Evolutionary conservation across 352 stramenopile species (phyloP), one percentile per base, ranked within the genome.

Genomic region (Globisporangium iwayamae): DNA sequence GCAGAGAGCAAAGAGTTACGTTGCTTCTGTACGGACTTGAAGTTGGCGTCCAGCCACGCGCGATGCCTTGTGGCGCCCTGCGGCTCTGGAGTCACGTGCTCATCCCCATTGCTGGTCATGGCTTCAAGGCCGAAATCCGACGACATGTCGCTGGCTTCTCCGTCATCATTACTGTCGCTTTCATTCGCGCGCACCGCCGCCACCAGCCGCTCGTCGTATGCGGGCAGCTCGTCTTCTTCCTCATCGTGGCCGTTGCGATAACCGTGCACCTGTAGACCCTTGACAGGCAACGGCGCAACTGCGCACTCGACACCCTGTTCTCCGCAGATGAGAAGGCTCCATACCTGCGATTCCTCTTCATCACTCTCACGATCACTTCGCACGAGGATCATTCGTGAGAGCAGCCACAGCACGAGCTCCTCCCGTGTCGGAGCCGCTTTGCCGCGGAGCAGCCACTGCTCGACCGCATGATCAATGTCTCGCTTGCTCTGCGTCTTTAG

Each of bases 341-440:
- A 48, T 10, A 22, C 25, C 25, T 63, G 46, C 22, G 5, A 52
- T 4, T 57, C 48, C 13, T 4, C 8, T n/a, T 36, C 18, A 10
- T 65, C 18, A 10, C 62, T 36, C 32, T 36, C 32, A 36, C 32
- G 7, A 8, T 36, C 57, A 10, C 13, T 48, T n/a, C 10, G 28
- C 14, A 63, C 48, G 10, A 85, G 50, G 2, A 80, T 41, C 74
- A 88, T 81, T 46, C 81, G 79, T 18, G 70, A 63, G 36, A 92
- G 74, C 61, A 92, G 65, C 81, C 83, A 92, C 30, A 60, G 53
- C 13, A 71, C 71, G 38, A 88, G 71, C 34, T 90, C 72, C 36
- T 86, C 71, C 41, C 74, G 76, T 16, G 71, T 62, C 5, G 79
- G 83, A 5, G 80, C 34, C 25, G 59, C 51, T 36, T 68, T 63